These are phyloP conservation scores for Zopfia rhizophila DNA, from an alignment of 2,329 filamentous ascomycete genomes.

Conservation along the genomic window DNA sequence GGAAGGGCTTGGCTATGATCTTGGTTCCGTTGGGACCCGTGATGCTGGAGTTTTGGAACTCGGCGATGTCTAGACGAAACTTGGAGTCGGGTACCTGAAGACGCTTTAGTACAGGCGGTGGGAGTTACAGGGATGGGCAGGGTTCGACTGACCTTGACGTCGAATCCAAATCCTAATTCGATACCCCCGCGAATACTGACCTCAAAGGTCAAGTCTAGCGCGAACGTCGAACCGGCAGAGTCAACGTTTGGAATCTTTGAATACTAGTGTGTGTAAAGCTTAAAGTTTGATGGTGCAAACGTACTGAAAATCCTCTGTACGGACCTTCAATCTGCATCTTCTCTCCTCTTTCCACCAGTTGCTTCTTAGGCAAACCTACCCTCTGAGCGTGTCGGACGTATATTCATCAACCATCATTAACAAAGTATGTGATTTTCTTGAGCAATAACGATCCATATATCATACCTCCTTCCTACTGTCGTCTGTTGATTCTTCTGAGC, in stretches of 20 bases:
- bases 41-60: slow-evolving; percentile 3
- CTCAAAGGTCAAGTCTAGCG: slow-evolving; percentile 5
- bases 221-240: neutral
- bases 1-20: slow-evolving; percentile 8
- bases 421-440: no score
- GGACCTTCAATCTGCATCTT: no score
- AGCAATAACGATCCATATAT: no score
- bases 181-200: slow-evolving; percentile 3
- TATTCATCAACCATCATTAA: no score
- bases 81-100: slow-evolving; percentile 16
- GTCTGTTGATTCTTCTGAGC: no score
- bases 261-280: no score
- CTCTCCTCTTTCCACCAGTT: no score
- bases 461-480: no score
- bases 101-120: neutral
- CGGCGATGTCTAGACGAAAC: slow-evolving; percentile 5
- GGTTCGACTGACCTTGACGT: slow-evolving; percentile 7
- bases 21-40: neutral
- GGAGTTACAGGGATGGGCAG: neutral
- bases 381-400: no score
- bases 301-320: no score
- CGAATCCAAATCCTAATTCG: slow-evolving; percentile 15
- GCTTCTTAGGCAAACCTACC: no score
- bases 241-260: slow-evolving; percentile 5
- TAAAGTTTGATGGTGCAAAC: no score